These are phyloP conservation scores for Pinus tabuliformis DNA, from an alignment of 75 land plant genomes.

Conservation along the genomic window DNA sequence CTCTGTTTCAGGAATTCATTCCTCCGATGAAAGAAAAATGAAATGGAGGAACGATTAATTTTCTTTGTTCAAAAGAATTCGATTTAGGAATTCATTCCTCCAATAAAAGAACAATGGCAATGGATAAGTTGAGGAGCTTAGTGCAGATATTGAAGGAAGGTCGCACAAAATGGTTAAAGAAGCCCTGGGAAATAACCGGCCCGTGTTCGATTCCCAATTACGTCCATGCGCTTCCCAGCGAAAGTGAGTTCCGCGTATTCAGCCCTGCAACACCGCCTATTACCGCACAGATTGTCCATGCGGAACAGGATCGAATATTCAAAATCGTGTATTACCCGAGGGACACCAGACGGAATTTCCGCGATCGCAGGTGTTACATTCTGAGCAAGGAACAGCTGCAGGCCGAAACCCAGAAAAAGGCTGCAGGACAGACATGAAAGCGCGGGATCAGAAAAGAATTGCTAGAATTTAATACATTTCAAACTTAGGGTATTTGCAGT, in stretches of 20 bases:
- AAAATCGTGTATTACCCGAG: neutral
- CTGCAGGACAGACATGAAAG: neutral
- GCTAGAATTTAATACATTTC: no score
- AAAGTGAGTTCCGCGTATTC: neutral
- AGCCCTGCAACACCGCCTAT: neutral
- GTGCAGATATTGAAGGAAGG: neutral
- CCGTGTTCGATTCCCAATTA: neutral
- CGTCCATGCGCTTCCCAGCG: neutral
- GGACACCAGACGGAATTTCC: neutral
- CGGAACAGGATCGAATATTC: no score
- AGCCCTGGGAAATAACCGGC: constrained; percentile 7
- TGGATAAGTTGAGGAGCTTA: neutral
- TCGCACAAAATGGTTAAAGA: neutral
- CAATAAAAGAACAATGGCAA: no score
- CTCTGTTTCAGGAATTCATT: no score
- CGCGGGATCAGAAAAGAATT: neutral
- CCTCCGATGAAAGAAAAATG: no score
- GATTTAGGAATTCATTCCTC: no score
- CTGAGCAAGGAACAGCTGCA: neutral
- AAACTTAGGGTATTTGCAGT: no score
- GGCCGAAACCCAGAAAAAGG: neutral
- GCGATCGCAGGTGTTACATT: neutral
- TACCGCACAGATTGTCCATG: no score
- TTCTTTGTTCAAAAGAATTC: no score
- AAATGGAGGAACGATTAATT: no score